These are phyloP conservation scores for Trametes sp. DNA, from an alignment of 1,284 basidiomycete genomes.

Conservation along the genomic window DNA sequence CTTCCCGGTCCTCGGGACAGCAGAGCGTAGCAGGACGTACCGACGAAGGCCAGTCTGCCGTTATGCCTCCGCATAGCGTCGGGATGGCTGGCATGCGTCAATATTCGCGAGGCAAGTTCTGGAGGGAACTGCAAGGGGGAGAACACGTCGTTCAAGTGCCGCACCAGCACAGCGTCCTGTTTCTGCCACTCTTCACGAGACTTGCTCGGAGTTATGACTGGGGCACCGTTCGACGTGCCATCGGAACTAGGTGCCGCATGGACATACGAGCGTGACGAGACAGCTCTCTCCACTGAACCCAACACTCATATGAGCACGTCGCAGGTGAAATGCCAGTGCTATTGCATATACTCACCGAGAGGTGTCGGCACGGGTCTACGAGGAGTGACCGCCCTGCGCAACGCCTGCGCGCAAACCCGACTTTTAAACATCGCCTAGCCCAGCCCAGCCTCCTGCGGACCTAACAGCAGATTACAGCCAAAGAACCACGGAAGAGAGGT, in stretches of 20 bases:
- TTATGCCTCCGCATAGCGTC: conserved; percentile 73
- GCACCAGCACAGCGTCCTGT: conserved; percentile 44
- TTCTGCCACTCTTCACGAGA: conserved; percentile 24
- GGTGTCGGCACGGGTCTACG: conserved; percentile 25
- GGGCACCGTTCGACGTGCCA: conserved; percentile 1
- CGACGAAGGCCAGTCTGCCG: conserved; percentile 71
- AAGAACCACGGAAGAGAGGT: conserved; percentile 5
- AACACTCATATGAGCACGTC: neutral
- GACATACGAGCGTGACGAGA: conserved; percentile 14
- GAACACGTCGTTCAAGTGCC: conserved; percentile 70
- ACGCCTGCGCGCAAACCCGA: conserved; percentile 28
- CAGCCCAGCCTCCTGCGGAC: conserved; percentile 9
- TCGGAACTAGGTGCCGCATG: conserved; percentile 5
- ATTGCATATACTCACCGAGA: conserved; percentile 11
- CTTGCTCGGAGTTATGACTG: conserved; percentile 19
- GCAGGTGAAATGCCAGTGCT: neutral
- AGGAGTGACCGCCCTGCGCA: conserved; percentile 26
- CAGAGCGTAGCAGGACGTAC: conserved; percentile 46
- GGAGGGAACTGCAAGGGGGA: conserved; percentile 70
- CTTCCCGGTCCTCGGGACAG: conserved; percentile 6
- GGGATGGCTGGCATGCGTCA: conserved; percentile 79
- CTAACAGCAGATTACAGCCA: conserved; percentile 1
- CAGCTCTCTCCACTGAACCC: too few relatives aligned
- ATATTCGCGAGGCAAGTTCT: conserved; percentile 71
- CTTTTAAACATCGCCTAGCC: conserved; percentile 28